Conservation (phyloP, 352 stramenopile species). For the Pythium periplocum region DNA sequence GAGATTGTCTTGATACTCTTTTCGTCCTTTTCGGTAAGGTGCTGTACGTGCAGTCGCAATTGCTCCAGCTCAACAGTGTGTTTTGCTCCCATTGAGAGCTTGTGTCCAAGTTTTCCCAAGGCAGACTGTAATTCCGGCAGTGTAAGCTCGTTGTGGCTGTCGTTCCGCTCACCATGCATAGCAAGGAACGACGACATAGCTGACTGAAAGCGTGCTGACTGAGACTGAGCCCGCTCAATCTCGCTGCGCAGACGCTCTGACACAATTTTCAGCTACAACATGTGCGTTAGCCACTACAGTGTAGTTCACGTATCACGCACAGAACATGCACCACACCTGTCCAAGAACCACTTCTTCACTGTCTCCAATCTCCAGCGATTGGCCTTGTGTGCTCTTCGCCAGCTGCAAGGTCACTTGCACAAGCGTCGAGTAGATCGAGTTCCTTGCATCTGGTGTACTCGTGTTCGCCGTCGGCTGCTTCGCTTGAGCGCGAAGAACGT, state of each 20-base stretch:
- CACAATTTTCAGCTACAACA: not conserved
- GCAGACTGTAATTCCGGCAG: constrained; percentile 4
- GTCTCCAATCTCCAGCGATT: constrained; percentile 6
- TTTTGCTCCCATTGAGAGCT: constrained; percentile 8
- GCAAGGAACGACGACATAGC: constrained; percentile 23
- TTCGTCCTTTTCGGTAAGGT: constrained; percentile 4
- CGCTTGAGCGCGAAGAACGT: constrained; percentile 1
- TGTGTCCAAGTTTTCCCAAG: constrained; percentile 12
- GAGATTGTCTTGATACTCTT: constrained; percentile 16
- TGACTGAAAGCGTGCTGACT: constrained; percentile 10
- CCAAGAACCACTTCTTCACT: constrained; percentile 11
- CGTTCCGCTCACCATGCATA: constrained; percentile 14
- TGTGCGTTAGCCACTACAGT: no score
- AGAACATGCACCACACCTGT: constrained; percentile 12
- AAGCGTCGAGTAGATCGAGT: constrained; percentile 14
- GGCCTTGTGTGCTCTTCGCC: not conserved
- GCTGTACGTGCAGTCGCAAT: constrained; percentile 7
- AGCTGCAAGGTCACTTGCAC: constrained; percentile 17
- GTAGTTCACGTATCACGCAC: no score
- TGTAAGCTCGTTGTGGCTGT: not conserved
- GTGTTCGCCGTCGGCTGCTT: not conserved
- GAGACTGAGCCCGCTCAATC: constrained; percentile 5
- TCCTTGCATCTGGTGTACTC: not conserved
- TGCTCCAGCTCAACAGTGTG: constrained; percentile 7
- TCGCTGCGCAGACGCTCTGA: constrained; percentile 4